phyloP scores from a whole-genome alignment of 306 rosid species.

The Lithocarpus polystachyus region DNA sequence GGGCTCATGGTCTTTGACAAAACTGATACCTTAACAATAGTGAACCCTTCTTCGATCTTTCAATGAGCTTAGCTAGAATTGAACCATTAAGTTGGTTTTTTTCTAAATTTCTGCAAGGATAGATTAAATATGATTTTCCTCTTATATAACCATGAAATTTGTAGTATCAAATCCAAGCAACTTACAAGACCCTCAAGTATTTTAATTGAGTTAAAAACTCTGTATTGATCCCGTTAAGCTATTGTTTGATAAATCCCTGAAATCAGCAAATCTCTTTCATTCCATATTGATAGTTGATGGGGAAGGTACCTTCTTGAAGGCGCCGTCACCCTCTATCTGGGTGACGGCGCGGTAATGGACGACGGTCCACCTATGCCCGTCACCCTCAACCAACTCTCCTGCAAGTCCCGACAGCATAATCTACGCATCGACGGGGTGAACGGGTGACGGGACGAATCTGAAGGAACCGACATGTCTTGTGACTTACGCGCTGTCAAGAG shows the following conservation, averaged over 20 bases:
- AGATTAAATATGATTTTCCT: conserved; percentile 9
- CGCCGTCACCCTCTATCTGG: no score
- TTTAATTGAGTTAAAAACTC: conserved; percentile 31
- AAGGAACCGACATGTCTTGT: no score
- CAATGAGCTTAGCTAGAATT: conserved; percentile 39
- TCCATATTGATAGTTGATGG: neutral
- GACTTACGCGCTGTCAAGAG: no score
- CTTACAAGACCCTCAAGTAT: conserved; percentile 40
- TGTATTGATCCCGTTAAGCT: conserved; percentile 38
- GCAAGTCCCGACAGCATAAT: no score
- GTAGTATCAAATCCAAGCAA: neutral
- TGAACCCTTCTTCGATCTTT: conserved; percentile 30
- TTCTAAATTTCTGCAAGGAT: conserved; percentile 43
- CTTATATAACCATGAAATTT: neutral
- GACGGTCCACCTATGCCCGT: no score
- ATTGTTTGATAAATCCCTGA: conserved; percentile 62
- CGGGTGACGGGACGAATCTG: no score
- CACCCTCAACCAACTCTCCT: no score
- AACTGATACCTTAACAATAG: conserved; percentile 44
- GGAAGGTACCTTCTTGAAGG: no score
- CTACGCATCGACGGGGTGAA: no score
- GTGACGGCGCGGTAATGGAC: no score
- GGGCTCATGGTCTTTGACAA: neutral
- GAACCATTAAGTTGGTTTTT: conserved; percentile 38
- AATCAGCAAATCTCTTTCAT: conserved; percentile 13